Percentiles rank a stretch among this genome's conserved stretches.
Evolutionary conservation across 1,284 basidiomycete genomes (phyloP).

Genomic region (Tremellales sp.): DNA sequence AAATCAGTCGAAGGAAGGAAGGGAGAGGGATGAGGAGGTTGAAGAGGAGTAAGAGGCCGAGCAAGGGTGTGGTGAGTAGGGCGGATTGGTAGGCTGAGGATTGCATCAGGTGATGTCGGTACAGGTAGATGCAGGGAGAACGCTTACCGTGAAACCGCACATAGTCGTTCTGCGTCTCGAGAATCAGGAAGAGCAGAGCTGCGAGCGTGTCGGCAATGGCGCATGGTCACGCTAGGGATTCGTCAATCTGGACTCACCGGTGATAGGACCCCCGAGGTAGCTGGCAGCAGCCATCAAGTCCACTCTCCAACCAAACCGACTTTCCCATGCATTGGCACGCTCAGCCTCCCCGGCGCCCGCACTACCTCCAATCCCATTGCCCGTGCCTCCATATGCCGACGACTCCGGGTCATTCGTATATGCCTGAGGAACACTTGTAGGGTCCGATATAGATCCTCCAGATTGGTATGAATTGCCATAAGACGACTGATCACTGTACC

Average conservation of each 20-base stretch:
- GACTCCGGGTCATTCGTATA: constrained; percentile 44
- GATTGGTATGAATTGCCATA: constrained; percentile 58
- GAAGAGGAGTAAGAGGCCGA: constrained; percentile 60
- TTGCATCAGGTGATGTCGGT: neutral
- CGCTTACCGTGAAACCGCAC: constrained; percentile 70
- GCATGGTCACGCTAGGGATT: too few relatives aligned
- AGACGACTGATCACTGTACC: constrained; percentile 34
- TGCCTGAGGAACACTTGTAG: constrained; percentile 32
- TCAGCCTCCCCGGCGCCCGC: constrained; percentile 50
- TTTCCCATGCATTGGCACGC: constrained; percentile 65
- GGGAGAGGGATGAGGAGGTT: constrained; percentile 56
- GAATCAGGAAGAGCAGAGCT: constrained; percentile 66
- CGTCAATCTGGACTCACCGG: constrained; percentile 57
- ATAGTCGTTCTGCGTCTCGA: constrained; percentile 74
- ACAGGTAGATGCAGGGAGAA: neutral
- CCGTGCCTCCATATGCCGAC: constrained; percentile 50
- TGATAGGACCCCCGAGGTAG: constrained; percentile 68
- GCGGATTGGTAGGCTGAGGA: constrained; percentile 72
- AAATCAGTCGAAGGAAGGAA: constrained; percentile 41
- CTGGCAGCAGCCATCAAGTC: constrained; percentile 65
- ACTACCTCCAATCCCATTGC: constrained; percentile 33
- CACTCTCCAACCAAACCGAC: constrained; percentile 63
- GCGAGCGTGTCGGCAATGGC: neutral
- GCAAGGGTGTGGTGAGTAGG: constrained; percentile 62
- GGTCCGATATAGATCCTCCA: constrained; percentile 51